phyloP scores from a whole-genome alignment of 495 filamentous ascomycete genomes.

The Penicillium odoratum region DNA sequence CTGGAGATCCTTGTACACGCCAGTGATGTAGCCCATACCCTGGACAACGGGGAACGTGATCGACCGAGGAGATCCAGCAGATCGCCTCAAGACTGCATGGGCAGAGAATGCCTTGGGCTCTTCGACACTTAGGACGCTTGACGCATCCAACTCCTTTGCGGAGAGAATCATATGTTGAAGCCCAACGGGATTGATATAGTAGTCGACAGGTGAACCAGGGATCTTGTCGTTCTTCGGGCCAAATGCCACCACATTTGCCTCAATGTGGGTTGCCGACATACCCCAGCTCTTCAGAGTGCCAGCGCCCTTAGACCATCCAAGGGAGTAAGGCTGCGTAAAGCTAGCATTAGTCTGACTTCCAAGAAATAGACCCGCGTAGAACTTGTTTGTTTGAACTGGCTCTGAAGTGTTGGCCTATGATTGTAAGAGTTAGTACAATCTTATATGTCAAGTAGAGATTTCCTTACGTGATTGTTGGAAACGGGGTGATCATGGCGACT shows the following conservation, averaged over 20 bases:
- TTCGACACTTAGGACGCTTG: slow-evolving; percentile 63
- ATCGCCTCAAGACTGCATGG: slow-evolving; percentile 63
- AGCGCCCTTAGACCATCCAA: slow-evolving; percentile 72
- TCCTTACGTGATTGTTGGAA: slow-evolving; percentile 44
- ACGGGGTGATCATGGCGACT: slow-evolving; percentile 54
- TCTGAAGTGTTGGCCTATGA: slow-evolving; percentile 38
- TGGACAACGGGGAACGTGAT: slow-evolving; percentile 84
- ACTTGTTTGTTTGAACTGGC: slow-evolving; percentile 83
- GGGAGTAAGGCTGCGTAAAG: slow-evolving; percentile 84
- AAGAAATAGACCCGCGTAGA: slow-evolving; percentile 87
- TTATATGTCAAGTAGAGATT: not conserved
- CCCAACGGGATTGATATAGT: slow-evolving; percentile 80
- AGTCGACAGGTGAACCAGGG: slow-evolving; percentile 60
- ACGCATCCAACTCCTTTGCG: slow-evolving; percentile 65
- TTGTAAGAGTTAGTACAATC: not conserved
- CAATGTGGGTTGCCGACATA: slow-evolving; percentile 71
- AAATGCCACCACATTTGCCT: slow-evolving; percentile 62
- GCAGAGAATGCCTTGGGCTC: slow-evolving; percentile 67
- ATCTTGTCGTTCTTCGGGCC: slow-evolving; percentile 50
- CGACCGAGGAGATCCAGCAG: slow-evolving; percentile 48
- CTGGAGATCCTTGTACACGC: slow-evolving; percentile 65
- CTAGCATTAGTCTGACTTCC: slow-evolving; percentile 67
- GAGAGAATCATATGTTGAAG: slow-evolving; percentile 79
- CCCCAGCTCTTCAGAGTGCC: slow-evolving; percentile 72
- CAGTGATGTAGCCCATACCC: slow-evolving; percentile 87